phyloP scores from a whole-genome alignment of 768 basidiomycete species.

The Trametes coccinea region DNA sequence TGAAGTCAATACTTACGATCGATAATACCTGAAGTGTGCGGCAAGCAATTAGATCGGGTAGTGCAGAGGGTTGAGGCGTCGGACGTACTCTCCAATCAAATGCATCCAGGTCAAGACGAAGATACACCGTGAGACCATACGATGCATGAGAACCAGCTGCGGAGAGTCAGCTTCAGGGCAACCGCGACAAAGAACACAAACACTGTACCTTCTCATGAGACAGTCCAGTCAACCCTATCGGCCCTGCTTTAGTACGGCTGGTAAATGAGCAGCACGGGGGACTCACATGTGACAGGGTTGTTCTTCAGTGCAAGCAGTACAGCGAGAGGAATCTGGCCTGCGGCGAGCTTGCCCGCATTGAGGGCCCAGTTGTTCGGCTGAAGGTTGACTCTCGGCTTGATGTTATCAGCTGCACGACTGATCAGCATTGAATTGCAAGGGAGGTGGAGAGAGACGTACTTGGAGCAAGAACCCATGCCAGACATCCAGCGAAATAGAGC shows the following conservation, averaged over 20 bases:
- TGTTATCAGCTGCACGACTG: not conserved
- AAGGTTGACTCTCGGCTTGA: conserved; percentile 11
- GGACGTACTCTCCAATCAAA: conserved; percentile 31
- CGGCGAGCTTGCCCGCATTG: conserved; percentile 42
- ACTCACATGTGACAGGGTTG: conserved; percentile 45
- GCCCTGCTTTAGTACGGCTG: not conserved
- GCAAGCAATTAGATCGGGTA: not conserved
- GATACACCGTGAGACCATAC: conserved; percentile 43
- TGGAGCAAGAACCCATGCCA: conserved; percentile 32
- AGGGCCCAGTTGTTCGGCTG: conserved; percentile 25
- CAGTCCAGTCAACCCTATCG: conserved; percentile 50
- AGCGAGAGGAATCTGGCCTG: conserved; percentile 50
- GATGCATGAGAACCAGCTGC: conserved; percentile 45
- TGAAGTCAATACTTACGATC: not conserved
- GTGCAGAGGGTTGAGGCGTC: not conserved
- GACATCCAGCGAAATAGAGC: conserved; percentile 31
- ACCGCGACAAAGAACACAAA: not conserved
- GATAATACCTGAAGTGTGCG: conserved; percentile 1
- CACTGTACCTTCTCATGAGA: conserved; percentile 47
- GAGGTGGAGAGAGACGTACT: conserved; percentile 19
- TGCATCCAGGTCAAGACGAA: conserved; percentile 49
- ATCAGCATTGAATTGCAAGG: not conserved
- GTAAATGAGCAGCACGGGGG: not conserved
- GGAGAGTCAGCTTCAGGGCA: not conserved
- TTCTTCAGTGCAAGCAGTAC: conserved; percentile 57